Evolutionary conservation across 2,329 filamentous ascomycete genomes (phyloP).

Genomic region (Chaetomium sp.): DNA sequence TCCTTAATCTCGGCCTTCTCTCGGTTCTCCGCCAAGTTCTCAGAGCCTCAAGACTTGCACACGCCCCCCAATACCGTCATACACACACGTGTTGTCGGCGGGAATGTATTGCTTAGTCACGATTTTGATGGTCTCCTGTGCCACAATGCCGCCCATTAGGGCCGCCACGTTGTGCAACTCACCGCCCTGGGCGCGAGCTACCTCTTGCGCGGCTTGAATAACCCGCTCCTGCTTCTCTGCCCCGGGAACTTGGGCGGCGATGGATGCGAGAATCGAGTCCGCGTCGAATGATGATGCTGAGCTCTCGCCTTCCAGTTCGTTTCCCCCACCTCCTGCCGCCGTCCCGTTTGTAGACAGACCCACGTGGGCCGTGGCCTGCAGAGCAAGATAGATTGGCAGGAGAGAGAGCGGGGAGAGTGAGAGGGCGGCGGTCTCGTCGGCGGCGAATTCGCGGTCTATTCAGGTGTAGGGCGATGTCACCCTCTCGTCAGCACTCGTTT

Average conservation of each 20-base stretch:
- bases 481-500: conserved; percentile 8
- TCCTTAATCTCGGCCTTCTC: neutral
- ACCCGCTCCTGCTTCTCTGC: conserved; percentile 46
- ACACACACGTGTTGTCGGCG: conserved; percentile 64
- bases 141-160: conserved; percentile 81
- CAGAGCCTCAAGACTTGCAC: conserved; percentile 52
- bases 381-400: conserved; percentile 62
- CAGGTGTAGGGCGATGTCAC: conserved; percentile 25
- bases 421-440: conserved; percentile 45
- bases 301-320: no score
- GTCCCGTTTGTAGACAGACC: neutral
- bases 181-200: conserved; percentile 69
- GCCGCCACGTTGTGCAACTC: conserved; percentile 92
- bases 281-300: conserved; percentile 31
- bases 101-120: conserved; percentile 68
- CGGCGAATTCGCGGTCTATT: conserved; percentile 47
- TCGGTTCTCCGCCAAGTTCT: conserved; percentile 4
- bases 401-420: conserved; percentile 52
- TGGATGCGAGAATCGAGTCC: conserved; percentile 47
- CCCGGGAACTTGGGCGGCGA: conserved; percentile 39
- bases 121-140: conserved; percentile 95
- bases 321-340: neutral
- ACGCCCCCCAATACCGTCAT: conserved; percentile 60
- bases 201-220: conserved; percentile 53
- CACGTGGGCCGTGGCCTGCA: conserved; percentile 47